A percentile compares a stretch with the other conserved stretches of the same genome.
Conservation (phyloP, 108 stramenopile genomes). For the Skeletonema tropicum region DNA sequence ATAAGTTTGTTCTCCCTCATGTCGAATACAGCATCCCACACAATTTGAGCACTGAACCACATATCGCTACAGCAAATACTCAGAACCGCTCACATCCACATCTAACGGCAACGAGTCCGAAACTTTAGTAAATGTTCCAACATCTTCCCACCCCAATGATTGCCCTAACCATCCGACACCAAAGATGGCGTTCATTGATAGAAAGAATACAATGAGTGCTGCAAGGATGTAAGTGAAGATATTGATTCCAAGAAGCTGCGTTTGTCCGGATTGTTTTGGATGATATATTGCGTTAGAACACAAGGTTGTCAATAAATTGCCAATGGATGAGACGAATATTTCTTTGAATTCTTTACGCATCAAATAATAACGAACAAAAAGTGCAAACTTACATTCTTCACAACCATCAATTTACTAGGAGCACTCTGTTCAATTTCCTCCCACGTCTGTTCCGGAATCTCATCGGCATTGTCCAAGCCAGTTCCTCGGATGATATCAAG, state of each 20-base stretch:
- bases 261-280: not conserved
- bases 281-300: slow-evolving; percentile 1
- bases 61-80: slow-evolving; percentile 43
- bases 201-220: slow-evolving; percentile 61
- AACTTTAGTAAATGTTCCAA: slow-evolving; percentile 68
- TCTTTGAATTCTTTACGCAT: too few species aligned
- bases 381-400: slow-evolving; percentile 65
- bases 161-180: slow-evolving; percentile 88
- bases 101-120: slow-evolving; percentile 65
- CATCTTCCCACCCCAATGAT: slow-evolving; percentile 62
- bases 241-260: slow-evolving; percentile 76
- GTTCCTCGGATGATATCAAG: slow-evolving; percentile 28
- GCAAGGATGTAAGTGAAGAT: slow-evolving; percentile 79
- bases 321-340: too few species aligned
- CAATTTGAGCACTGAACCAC: too few species aligned
- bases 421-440: slow-evolving; percentile 61
- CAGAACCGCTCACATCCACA: slow-evolving; percentile 62
- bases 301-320: too few species aligned
- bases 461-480: slow-evolving; percentile 18
- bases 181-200: slow-evolving; percentile 61
- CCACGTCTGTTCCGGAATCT: slow-evolving; percentile 41
- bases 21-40: too few species aligned
- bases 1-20: too few species aligned
- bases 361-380: not conserved
- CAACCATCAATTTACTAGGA: slow-evolving; percentile 57